These are phyloP conservation scores for Globisporangium nunn DNA, from an alignment of 352 stramenopile species.

Conservation along the genomic window DNA sequence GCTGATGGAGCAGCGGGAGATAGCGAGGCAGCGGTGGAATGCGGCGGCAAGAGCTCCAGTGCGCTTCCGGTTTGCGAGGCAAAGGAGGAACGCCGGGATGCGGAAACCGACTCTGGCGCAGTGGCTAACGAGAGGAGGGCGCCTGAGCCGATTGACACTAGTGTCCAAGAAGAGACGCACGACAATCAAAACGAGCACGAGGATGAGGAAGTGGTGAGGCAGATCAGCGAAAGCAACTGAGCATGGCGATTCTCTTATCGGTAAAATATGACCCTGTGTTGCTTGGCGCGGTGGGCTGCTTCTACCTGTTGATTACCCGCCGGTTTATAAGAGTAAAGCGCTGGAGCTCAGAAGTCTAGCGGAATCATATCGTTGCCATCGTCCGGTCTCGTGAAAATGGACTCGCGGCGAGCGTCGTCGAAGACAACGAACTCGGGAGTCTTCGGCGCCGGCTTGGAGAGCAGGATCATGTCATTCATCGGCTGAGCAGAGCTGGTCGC, in stretches of 20 bases:
- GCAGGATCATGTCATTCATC: conserved; percentile 25
- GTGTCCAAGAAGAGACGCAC: neutral
- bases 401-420: conserved; percentile 20
- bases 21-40: neutral
- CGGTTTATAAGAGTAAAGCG: neutral
- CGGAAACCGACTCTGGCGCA: no score
- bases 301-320: no score
- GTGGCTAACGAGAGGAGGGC: conserved; percentile 2
- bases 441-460: conserved; percentile 8
- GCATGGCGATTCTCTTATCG: neutral
- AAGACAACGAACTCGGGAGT: conserved; percentile 44
- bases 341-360: conserved; percentile 24
- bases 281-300: no score
- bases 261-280: neutral
- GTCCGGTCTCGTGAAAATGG: conserved; percentile 18
- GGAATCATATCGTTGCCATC: conserved; percentile 53
- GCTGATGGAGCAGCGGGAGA: neutral
- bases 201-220: conserved; percentile 1
- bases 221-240: neutral
- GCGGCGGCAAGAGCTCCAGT: neutral
- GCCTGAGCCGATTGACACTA: conserved; percentile 9
- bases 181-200: conserved; percentile 2
- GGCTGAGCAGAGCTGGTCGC: neutral
- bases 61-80: neutral
- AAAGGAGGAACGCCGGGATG: neutral